Conservation (phyloP, 2,329 filamentous ascomycete species). For the Ophiostoma novo-ulmi region DNA sequence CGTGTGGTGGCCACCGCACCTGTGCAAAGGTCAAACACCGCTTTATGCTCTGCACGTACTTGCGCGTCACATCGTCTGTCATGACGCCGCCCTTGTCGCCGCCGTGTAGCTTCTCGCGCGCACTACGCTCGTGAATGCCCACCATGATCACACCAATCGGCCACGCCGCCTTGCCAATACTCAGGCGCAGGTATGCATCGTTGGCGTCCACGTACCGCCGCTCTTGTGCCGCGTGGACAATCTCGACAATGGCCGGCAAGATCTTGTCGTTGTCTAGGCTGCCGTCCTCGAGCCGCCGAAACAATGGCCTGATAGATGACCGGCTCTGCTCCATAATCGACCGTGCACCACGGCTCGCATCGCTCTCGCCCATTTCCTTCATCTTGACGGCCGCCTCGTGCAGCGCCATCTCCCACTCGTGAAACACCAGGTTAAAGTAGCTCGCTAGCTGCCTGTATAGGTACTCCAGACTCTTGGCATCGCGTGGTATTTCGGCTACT, state of each 20-base stretch:
- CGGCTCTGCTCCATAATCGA: slow-evolving; percentile 81
- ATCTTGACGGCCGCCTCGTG: slow-evolving; percentile 34
- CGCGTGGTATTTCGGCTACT: slow-evolving; percentile 45
- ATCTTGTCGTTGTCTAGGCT: slow-evolving; percentile 76
- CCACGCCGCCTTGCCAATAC: slow-evolving; percentile 96
- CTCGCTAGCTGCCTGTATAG: slow-evolving; percentile 84
- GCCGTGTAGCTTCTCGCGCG: slow-evolving; percentile 89
- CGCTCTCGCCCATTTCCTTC: slow-evolving; percentile 58
- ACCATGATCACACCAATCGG: slow-evolving; percentile 99
- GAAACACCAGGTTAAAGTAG: slow-evolving; percentile 94
- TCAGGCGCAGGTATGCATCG: slow-evolving; percentile 85
- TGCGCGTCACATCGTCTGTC: slow-evolving; percentile 91
- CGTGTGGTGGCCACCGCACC: slow-evolving; percentile 90
- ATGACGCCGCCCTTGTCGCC: slow-evolving; percentile 88
- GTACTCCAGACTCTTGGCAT: slow-evolving; percentile 61
- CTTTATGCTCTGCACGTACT: slow-evolving; percentile 97
- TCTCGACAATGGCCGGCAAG: slow-evolving; percentile 79
- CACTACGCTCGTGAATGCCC: slow-evolving; percentile 95
- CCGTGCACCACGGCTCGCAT: slow-evolving; percentile 74
- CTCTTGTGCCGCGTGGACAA: slow-evolving; percentile 84
- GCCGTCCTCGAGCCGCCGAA: slow-evolving; percentile 78
- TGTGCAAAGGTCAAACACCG: slow-evolving; percentile 93
- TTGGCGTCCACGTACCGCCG: slow-evolving; percentile 93
- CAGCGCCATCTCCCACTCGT: slow-evolving; percentile 78
- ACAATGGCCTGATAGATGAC: slow-evolving; percentile 83